Conservation (phyloP, 2,329 filamentous ascomycete species). For the Juglanconis oblonga region DNA sequence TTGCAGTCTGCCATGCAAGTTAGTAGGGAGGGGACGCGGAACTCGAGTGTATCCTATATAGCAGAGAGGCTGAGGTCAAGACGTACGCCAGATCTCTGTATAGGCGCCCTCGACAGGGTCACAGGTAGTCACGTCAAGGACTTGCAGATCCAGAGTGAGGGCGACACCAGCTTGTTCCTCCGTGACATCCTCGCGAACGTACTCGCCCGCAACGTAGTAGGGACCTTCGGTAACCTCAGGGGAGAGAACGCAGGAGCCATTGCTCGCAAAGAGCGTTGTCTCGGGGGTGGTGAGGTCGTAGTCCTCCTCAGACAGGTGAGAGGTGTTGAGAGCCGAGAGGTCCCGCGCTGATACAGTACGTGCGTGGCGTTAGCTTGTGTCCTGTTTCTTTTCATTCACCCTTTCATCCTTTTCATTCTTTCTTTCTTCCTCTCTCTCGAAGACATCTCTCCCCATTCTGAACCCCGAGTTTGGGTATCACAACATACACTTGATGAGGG, state of each 20-base stretch:
- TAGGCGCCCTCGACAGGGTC: conserved; percentile 40
- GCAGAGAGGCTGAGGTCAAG: background rate
- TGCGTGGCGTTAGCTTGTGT: conserved; percentile 20
- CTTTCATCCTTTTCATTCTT: too few relatives aligned
- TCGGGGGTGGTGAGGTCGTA: conserved; percentile 33
- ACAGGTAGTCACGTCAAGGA: conserved; percentile 48
- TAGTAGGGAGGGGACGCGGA: background rate
- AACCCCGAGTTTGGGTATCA: background rate
- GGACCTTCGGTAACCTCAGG: conserved; percentile 53
- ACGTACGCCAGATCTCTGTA: conserved; percentile 44
- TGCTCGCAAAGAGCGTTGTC: conserved; percentile 37
- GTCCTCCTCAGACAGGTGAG: conserved; percentile 35
- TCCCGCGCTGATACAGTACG: conserved; percentile 29
- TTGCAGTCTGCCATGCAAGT: conserved; percentile 31
- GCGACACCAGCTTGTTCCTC: conserved; percentile 42
- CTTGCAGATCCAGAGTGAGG: conserved; percentile 44
- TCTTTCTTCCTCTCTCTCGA: too few relatives aligned
- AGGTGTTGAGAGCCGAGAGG: conserved; percentile 30
- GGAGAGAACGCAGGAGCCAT: conserved; percentile 47
- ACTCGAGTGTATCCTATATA: too few relatives aligned
- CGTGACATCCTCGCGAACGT: conserved; percentile 40
- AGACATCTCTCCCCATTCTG: too few relatives aligned
- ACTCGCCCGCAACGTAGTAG: conserved; percentile 49
- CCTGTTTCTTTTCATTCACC: too few relatives aligned
- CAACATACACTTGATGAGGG: background rate